Conservation (phyloP, 2,329 filamentous ascomycete genomes). For the Aspergillus pseudotamarii region DNA sequence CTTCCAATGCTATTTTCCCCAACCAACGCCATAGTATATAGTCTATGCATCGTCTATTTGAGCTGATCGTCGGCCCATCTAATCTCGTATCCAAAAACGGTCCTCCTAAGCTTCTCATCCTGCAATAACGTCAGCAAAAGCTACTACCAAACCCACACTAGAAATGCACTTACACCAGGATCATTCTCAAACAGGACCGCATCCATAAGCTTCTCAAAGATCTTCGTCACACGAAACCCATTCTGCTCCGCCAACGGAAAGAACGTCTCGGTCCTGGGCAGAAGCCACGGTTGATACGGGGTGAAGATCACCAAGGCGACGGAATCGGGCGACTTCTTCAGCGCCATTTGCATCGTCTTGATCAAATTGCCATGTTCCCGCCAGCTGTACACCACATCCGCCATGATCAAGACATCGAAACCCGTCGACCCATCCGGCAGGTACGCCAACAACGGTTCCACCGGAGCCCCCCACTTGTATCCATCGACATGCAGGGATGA, state of each 20-base stretch:
- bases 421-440: slow-evolving; percentile 48
- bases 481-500: slow-evolving; percentile 64
- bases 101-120: slow-evolving; percentile 78
- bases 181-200: slow-evolving; percentile 88
- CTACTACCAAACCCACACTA: background rate
- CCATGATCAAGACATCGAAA: slow-evolving; percentile 83
- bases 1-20: background rate
- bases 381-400: slow-evolving; percentile 89
- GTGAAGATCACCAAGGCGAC: slow-evolving; percentile 89
- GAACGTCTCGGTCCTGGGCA: slow-evolving; percentile 81
- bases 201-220: slow-evolving; percentile 80
- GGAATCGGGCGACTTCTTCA: slow-evolving; percentile 59
- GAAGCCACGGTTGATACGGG: slow-evolving; percentile 87
- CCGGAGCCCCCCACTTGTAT: slow-evolving; percentile 79
- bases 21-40: background rate
- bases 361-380: slow-evolving; percentile 80
- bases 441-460: slow-evolving; percentile 60
- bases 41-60: slow-evolving; percentile 8
- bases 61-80: slow-evolving; percentile 58
- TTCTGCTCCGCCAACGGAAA: slow-evolving; percentile 73
- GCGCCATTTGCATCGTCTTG: slow-evolving; percentile 67
- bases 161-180: slow-evolving; percentile 61
- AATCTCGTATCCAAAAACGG: slow-evolving; percentile 77
- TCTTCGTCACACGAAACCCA: slow-evolving; percentile 76
- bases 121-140: slow-evolving; percentile 30